Conservation (phyloP, 2,329 filamentous ascomycete genomes). For the Eurotiales sp. region DNA sequence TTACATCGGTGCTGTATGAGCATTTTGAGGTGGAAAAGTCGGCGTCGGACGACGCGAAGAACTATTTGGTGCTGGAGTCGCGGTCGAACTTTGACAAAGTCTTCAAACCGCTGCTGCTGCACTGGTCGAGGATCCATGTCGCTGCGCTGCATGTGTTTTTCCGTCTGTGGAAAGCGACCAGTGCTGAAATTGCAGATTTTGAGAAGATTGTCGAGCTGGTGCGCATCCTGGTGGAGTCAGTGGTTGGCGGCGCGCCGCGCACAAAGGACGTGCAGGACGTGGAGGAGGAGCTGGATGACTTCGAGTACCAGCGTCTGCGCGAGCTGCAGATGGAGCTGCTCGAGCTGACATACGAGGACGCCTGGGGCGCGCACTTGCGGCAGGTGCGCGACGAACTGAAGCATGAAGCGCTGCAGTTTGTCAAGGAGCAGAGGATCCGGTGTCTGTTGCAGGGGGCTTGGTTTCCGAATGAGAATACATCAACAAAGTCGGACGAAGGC, state of each 20-base stretch:
- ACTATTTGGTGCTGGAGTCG: conserved; percentile 70
- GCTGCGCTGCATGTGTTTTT: conserved; percentile 84
- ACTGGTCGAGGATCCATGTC: conserved; percentile 89
- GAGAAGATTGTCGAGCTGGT: conserved; percentile 90
- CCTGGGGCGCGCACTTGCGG: conserved; percentile 84
- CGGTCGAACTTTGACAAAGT: conserved; percentile 76
- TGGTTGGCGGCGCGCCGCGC: conserved; percentile 76
- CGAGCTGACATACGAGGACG: conserved; percentile 86
- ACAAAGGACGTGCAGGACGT: conserved; percentile 81
- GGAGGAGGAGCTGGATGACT: conserved; percentile 82
- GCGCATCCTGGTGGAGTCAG: conserved; percentile 83
- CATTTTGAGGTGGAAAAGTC: conserved; percentile 91
- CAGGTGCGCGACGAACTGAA: conserved; percentile 90
- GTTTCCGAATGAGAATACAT: conserved; percentile 59
- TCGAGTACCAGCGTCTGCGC: conserved; percentile 72
- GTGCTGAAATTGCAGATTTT: conserved; percentile 80
- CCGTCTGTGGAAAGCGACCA: conserved; percentile 86
- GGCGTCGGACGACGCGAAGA: conserved; percentile 73
- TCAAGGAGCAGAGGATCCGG: conserved; percentile 92
- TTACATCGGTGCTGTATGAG: conserved; percentile 86
- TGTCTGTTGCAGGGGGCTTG: conserved; percentile 85
- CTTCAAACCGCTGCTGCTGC: conserved; percentile 81
- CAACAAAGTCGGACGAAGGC: too few relatives aligned
- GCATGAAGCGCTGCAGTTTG: conserved; percentile 88
- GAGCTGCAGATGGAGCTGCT: conserved; percentile 91